Evolutionary conservation across 192 early-diverging fungal species (phyloP).

Genomic region (Linnemannia elongata): DNA sequence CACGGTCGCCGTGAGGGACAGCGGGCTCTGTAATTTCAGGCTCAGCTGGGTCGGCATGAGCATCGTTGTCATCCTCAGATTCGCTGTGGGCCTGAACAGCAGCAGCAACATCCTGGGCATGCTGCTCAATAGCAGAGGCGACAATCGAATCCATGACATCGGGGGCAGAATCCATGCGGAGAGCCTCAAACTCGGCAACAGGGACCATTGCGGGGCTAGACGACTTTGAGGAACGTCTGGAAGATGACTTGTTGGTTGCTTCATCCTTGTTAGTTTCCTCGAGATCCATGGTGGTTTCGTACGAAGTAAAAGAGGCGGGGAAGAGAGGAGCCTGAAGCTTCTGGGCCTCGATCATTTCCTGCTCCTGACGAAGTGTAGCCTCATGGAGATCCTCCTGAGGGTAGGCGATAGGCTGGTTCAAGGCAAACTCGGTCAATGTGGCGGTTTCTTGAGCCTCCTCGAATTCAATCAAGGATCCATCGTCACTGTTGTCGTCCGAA

Average conservation of each 20-base stretch:
- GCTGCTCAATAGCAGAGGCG: conserved; percentile 56
- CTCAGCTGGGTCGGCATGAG: conserved; percentile 24
- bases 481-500: conserved; percentile 24
- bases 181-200: conserved; percentile 41
- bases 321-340: conserved; percentile 25
- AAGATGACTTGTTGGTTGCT: not conserved
- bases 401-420: conserved; percentile 14
- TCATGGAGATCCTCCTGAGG: conserved; percentile 21
- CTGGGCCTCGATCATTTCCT: conserved; percentile 31
- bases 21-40: not conserved
- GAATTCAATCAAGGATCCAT: conserved; percentile 49
- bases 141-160: conserved; percentile 48
- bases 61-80: conserved; percentile 11
- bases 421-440: not conserved
- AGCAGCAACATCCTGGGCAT: conserved; percentile 31
- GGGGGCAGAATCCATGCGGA: conserved; percentile 38
- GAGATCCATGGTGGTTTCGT: not conserved
- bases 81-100: conserved; percentile 13
- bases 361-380: conserved; percentile 28
- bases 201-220: conserved; percentile 35
- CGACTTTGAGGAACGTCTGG: not conserved
- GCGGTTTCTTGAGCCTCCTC: conserved; percentile 22
- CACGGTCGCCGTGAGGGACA: conserved; percentile 3
- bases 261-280: not conserved
- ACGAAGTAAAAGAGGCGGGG: conserved; percentile 11